These are phyloP conservation scores for Wickerhamiella sergipiensis DNA, from an alignment of 805 yeast species.

Conservation along the genomic window DNA sequence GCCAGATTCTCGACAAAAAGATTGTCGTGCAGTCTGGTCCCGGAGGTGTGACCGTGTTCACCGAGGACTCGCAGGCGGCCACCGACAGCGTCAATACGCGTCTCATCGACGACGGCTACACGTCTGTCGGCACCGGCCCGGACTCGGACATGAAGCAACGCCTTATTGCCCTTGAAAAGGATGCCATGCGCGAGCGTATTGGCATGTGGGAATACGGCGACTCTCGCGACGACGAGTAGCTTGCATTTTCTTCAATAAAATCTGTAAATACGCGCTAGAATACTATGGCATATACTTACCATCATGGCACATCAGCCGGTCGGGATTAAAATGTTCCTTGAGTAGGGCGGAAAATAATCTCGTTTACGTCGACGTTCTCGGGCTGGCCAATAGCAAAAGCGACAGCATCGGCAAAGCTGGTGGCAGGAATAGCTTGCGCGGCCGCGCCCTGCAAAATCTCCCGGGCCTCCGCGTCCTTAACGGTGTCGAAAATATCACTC, in stretches of 20 bases:
- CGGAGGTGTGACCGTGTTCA: constrained; percentile 36
- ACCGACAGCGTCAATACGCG: constrained; percentile 46
- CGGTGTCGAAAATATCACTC: constrained; percentile 37
- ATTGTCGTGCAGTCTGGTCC: constrained; percentile 36
- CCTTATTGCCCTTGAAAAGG: constrained; percentile 31
- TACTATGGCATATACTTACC: no score
- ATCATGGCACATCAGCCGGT: no score
- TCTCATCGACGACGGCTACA: constrained; percentile 46
- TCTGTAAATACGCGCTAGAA: neutral
- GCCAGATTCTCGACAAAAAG: constrained; percentile 36
- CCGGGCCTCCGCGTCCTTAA: neutral
- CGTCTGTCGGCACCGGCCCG: constrained; percentile 31
- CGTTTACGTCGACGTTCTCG: constrained; percentile 1
- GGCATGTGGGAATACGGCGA: constrained; percentile 76
- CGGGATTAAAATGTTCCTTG: neutral
- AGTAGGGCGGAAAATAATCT: constrained; percentile 1
- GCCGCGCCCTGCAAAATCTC: neutral
- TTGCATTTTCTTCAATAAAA: neutral
- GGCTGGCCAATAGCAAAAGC: constrained; percentile 1
- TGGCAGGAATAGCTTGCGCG: neutral
- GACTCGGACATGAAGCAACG: constrained; percentile 25
- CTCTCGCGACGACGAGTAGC: constrained; percentile 42
- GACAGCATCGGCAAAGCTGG: neutral
- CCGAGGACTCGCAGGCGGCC: constrained; percentile 40
- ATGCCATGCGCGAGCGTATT: constrained; percentile 36